Evolutionary conservation across 495 filamentous ascomycete species (phyloP), one percentile per base, ranked within the genome.

Genomic region (Recurvomyces mirabilis): DNA sequence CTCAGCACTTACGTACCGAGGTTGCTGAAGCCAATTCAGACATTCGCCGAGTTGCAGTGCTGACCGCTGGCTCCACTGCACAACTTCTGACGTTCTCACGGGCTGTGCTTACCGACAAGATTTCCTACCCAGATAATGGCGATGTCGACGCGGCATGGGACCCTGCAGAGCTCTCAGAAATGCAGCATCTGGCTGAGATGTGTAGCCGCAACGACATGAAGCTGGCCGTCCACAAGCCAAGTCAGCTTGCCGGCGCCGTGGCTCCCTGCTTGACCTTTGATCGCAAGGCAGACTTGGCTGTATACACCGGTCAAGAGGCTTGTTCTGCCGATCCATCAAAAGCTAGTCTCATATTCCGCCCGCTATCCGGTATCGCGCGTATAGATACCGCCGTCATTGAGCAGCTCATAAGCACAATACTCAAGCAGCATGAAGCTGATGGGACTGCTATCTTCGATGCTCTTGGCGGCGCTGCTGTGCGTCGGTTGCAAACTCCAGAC

Each of bases 341-440:
- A 28, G 56, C 59, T 39, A 61, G 59, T 31, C 44, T 39, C 10
- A 54, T 61, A 19, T 63, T 63, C 22, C 51, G 60, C 9, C 59
- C 60, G 3, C 51, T 37, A 11, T 29, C 41, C 15, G 56, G 49
- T 2, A 56, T 54, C 24, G 52, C 51, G 45, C 41, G 29, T 32
- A 39, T 60, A 9, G 57, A 63, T 43, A 54, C 57, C 12, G 36
- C 49, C 1, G 51, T 63, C 25, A 48, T 63, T 19, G 57, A 54
- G 13, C 60, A 63, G 38, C 33, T 53, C 5, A 34, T 63, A 9
- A 43, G 47, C 2, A 54, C 56, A 9, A 58, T 61, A 19, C 43
- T 61, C 15, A 29, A 54, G 25, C 41, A 43, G 19, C 49, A 55
- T 5, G 49, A 53, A 14, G 45, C 51, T 25, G 56, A 63, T 32